phyloP scores from a whole-genome alignment of 768 basidiomycete genomes.

The Nidularia pulvinata region DNA sequence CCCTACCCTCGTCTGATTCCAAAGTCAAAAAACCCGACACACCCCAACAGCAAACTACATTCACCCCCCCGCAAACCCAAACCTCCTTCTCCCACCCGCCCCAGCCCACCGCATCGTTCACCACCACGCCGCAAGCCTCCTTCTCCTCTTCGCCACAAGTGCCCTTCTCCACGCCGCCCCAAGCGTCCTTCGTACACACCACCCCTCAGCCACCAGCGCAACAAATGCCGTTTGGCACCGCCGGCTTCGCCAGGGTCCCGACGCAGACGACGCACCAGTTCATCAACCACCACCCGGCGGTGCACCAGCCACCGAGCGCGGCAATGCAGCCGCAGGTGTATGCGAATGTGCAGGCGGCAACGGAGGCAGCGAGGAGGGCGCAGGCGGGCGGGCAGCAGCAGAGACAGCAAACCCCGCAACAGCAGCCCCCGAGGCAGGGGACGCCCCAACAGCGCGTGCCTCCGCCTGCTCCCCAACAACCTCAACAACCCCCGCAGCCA shows the following conservation, averaged over 20 bases:
- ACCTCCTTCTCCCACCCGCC: constrained; percentile 18
- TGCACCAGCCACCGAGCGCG: not conserved
- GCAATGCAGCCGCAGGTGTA: constrained; percentile 37
- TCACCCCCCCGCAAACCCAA: constrained; percentile 29
- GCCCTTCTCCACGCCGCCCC: constrained; percentile 12
- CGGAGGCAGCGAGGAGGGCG: constrained; percentile 4
- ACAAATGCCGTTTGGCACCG: too few relatives aligned
- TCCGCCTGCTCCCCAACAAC: not conserved
- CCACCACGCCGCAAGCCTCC: constrained; percentile 17
- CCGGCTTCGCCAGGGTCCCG: too few relatives aligned
- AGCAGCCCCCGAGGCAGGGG: constrained; percentile 8
- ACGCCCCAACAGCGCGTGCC: constrained; percentile 1
- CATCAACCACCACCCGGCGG: not conserved
- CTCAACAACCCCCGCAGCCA: constrained; percentile 7
- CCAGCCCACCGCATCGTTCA: constrained; percentile 27
- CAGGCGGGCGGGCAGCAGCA: constrained; percentile 10
- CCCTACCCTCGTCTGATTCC: not conserved
- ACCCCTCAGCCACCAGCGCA: constrained; percentile 4
- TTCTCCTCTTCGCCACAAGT: not conserved
- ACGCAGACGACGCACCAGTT: too few relatives aligned
- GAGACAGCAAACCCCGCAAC: constrained; percentile 8
- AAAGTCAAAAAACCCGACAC: not conserved
- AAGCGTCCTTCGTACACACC: constrained; percentile 9
- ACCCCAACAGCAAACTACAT: constrained; percentile 25
- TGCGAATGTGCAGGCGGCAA: constrained; percentile 28